Conservation (phyloP, 176 grass and related monocot genomes). For the Zea mays region DNA sequence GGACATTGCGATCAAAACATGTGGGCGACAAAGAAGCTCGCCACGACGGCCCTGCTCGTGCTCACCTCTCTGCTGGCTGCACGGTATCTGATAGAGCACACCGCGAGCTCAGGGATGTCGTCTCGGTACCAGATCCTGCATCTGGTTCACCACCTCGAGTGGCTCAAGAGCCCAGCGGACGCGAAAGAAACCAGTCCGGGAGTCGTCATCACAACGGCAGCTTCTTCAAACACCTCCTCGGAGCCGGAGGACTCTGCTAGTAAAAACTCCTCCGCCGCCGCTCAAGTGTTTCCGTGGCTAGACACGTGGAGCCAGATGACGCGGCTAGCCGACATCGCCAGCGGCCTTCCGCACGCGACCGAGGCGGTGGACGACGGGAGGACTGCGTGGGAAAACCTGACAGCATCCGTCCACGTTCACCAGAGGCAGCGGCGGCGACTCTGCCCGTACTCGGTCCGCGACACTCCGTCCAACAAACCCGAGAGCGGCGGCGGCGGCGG, state of each 20-base stretch:
- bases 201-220: slow-evolving; percentile 2
- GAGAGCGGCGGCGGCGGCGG: too few species aligned
- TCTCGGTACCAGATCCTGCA: slow-evolving; percentile 41
- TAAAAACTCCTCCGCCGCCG: slow-evolving; percentile 38
- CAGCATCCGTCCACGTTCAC: too few species aligned
- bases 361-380: slow-evolving; percentile 67
- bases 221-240: slow-evolving; percentile 40
- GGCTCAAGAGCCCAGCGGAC: slow-evolving; percentile 28
- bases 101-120: slow-evolving; percentile 35
- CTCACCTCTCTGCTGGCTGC: slow-evolving; percentile 63
- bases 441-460: slow-evolving; percentile 71
- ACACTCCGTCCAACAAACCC: too few species aligned
- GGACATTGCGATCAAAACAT: slow-evolving; percentile 24
- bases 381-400: slow-evolving; percentile 71
- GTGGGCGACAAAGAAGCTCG: slow-evolving; percentile 58
- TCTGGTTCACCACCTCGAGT: slow-evolving; percentile 45
- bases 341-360: slow-evolving; percentile 64
- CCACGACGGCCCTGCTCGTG: slow-evolving; percentile 37
- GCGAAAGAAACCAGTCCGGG: slow-evolving; percentile 22
- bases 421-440: too few species aligned
- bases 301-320: slow-evolving; percentile 72
- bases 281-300: slow-evolving; percentile 52
- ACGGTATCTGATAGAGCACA: slow-evolving; percentile 58
- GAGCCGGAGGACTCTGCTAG: too few species aligned
- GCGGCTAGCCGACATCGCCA: slow-evolving; percentile 43